Percentiles rank a stretch among this genome's conserved stretches.
Conservation (phyloP, 176 grass and related monocot genomes). For the Ensete glaucum region DNA sequence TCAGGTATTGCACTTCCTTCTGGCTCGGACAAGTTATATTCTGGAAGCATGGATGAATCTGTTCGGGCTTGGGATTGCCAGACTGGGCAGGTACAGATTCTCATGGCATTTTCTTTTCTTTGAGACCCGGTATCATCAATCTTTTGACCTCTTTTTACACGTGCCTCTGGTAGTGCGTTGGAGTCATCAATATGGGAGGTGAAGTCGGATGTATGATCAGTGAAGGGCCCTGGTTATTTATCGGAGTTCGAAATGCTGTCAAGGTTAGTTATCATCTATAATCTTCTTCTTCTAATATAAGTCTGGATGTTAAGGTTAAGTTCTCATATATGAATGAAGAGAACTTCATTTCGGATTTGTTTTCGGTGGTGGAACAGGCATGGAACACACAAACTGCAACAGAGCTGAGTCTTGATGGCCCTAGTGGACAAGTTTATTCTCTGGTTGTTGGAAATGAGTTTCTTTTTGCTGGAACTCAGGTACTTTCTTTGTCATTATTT, state of each 20-base stretch:
- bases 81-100: slow-evolving; percentile 73
- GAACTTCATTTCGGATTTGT: slow-evolving; percentile 1
- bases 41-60: slow-evolving; percentile 78
- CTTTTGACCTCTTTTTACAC: slow-evolving; percentile 23
- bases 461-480: slow-evolving; percentile 83
- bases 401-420: slow-evolving; percentile 71
- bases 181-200: slow-evolving; percentile 44
- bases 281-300: slow-evolving; percentile 3
- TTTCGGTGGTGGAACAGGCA: slow-evolving; percentile 30
- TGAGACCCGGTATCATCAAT: slow-evolving; percentile 12
- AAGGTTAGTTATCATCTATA: slow-evolving; percentile 36
- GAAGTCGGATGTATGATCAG: slow-evolving; percentile 97
- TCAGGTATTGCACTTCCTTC: slow-evolving; percentile 62
- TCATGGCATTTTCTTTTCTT: slow-evolving; percentile 12
- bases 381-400: slow-evolving; percentile 76
- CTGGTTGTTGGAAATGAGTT: slow-evolving; percentile 65
- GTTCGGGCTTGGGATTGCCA: slow-evolving; percentile 87
- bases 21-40: slow-evolving; percentile 89
- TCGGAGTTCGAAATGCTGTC: slow-evolving; percentile 68
- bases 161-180: slow-evolving; percentile 41
- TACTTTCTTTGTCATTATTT: slow-evolving; percentile 12
- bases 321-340: slow-evolving; percentile 4
- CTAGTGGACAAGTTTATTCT: slow-evolving; percentile 91
- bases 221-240: slow-evolving; percentile 84
- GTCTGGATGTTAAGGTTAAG: slow-evolving; percentile 11